Evolutionary conservation across 2,329 filamentous ascomycete species (phyloP).

Genomic region (Lojkania enalia): DNA sequence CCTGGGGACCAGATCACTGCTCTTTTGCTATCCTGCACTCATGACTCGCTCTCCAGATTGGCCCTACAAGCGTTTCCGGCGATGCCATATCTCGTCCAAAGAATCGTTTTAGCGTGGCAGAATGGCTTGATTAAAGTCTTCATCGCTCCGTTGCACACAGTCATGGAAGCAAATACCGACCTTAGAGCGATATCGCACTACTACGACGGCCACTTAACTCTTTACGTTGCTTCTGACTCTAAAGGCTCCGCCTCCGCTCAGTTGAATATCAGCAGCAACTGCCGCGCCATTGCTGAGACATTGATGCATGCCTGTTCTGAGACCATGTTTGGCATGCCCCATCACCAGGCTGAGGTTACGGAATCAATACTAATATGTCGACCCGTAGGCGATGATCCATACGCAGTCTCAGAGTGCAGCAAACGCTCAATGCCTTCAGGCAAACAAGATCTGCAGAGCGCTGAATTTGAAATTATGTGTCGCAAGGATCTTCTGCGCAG

Average conservation of each 20-base stretch:
- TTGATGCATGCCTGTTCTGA: slow-evolving; percentile 39
- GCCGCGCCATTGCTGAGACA: slow-evolving; percentile 38
- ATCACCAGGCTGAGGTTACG: slow-evolving; percentile 36
- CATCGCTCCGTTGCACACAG: slow-evolving; percentile 39
- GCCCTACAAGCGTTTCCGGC: slow-evolving; percentile 52
- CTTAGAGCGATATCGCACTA: slow-evolving; percentile 43
- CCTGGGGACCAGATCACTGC: slow-evolving; percentile 51
- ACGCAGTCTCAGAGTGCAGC: slow-evolving; percentile 36
- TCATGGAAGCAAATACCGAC: slow-evolving; percentile 37
- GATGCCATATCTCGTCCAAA: slow-evolving; percentile 36
- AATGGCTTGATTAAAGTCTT: slow-evolving; percentile 37
- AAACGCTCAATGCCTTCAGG: slow-evolving; percentile 39
- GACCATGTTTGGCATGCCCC: slow-evolving; percentile 38
- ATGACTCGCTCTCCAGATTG: slow-evolving; percentile 37
- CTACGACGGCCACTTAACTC: slow-evolving; percentile 30
- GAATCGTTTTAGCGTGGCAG: slow-evolving; percentile 39
- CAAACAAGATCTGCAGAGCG: slow-evolving; percentile 17
- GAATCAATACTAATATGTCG: slow-evolving; percentile 39
- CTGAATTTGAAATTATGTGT: slow-evolving; percentile 28
- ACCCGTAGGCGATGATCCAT: slow-evolving; percentile 18
- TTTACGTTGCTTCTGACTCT: slow-evolving; percentile 39
- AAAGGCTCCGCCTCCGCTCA: slow-evolving; percentile 24
- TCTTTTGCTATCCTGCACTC: slow-evolving; percentile 46
- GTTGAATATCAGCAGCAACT: slow-evolving; percentile 41
- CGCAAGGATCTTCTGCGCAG: slow-evolving; percentile 53